Conservation (phyloP, 495 filamentous ascomycete species). For the Cercophora samala region DNA sequence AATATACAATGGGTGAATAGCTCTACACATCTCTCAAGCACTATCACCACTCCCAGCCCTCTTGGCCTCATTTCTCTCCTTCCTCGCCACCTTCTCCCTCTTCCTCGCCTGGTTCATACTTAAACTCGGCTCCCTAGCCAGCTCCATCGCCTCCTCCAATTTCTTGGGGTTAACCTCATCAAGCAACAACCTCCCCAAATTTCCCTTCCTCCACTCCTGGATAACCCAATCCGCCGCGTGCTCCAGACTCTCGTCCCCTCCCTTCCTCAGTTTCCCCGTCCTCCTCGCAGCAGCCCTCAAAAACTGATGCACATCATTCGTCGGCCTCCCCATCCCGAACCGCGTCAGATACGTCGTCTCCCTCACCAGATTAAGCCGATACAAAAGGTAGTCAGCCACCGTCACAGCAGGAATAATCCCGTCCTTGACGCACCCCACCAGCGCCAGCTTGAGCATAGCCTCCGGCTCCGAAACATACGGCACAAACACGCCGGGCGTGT, state of each 20-base stretch:
- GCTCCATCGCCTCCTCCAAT: constrained; percentile 41
- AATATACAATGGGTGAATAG: not conserved
- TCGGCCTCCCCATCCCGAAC: constrained; percentile 58
- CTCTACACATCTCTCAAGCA: not conserved
- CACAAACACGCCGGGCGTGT: constrained; percentile 78
- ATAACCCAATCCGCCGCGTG: constrained; percentile 78
- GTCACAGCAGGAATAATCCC: constrained; percentile 70
- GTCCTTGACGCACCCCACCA: constrained; percentile 90
- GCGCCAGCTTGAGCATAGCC: constrained; percentile 86
- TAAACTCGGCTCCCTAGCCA: constrained; percentile 33
- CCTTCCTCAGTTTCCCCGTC: constrained; percentile 73
- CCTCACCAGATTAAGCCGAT: constrained; percentile 66
- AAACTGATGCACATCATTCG: constrained; percentile 74
- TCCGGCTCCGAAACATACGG: constrained; percentile 82
- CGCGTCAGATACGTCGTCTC: constrained; percentile 52
- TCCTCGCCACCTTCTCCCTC: constrained; percentile 41
- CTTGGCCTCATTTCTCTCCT: constrained; percentile 35
- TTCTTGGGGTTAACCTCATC: constrained; percentile 68
- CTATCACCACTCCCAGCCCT: constrained; percentile 14
- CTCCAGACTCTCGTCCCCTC: constrained; percentile 67
- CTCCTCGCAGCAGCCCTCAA: constrained; percentile 64
- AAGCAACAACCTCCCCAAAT: constrained; percentile 71
- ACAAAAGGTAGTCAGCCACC: constrained; percentile 86
- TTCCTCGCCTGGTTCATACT: constrained; percentile 48
- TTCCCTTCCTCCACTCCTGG: constrained; percentile 75